phyloP scores from a whole-genome alignment of 345 rosid species.

The Alliaria petiolata region DNA sequence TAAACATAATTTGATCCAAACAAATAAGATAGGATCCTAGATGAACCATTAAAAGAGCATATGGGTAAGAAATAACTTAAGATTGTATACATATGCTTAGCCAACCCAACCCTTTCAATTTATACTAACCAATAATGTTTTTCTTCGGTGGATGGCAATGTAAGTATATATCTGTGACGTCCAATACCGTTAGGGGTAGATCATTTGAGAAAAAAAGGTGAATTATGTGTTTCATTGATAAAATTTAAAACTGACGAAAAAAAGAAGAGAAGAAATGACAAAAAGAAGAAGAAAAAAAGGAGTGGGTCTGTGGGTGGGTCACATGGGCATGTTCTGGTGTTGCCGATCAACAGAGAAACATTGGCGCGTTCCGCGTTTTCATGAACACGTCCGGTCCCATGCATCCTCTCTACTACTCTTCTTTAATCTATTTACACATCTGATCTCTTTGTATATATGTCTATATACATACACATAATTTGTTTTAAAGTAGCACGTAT shows the following conservation, averaged over 20 bases:
- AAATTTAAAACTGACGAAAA: neutral
- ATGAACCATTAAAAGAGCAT: no score
- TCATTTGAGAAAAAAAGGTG: neutral
- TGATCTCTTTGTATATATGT: neutral
- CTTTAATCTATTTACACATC: neutral
- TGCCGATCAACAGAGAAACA: constrained; percentile 33
- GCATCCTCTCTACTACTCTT: neutral
- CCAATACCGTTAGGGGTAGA: neutral
- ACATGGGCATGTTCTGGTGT: constrained; percentile 28
- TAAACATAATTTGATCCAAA: no score
- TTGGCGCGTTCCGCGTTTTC: constrained; percentile 20
- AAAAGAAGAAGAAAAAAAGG: constrained; percentile 8
- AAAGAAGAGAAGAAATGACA: neutral
- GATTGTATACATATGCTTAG: neutral
- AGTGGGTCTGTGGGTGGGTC: constrained; percentile 12
- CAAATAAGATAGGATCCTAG: no score
- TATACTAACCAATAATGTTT: neutral
- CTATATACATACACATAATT: neutral
- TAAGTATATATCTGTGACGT: neutral
- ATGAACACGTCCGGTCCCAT: constrained; percentile 29
- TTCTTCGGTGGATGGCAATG: neutral
- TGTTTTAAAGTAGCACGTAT: neutral
- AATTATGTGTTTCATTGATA: neutral
- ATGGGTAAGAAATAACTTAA: no score
- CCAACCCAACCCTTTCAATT: neutral